Evolutionary conservation across 768 basidiomycete species (phyloP).

Genomic region (Tricholoma sp.): DNA sequence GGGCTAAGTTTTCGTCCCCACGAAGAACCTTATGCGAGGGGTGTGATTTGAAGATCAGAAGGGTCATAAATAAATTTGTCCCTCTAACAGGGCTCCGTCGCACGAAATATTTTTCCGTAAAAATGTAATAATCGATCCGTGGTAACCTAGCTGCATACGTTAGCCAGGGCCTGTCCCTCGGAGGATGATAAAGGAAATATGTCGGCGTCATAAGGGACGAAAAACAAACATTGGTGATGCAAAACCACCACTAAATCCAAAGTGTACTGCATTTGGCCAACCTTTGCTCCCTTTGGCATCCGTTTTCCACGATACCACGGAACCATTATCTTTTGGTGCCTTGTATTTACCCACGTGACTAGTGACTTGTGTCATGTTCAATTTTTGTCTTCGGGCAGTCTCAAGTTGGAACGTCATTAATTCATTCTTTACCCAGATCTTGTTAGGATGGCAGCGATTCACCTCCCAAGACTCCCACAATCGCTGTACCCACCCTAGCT

Average conservation of each 20-base stretch:
- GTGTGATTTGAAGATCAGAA: slow-evolving; percentile 33
- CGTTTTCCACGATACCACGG: slow-evolving; percentile 22
- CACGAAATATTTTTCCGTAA: slow-evolving; percentile 7
- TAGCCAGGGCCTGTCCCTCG: not conserved
- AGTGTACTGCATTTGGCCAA: slow-evolving; percentile 15
- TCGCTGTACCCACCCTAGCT: too few species aligned
- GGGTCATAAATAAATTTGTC: slow-evolving; percentile 23
- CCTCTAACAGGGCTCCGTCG: slow-evolving; percentile 1
- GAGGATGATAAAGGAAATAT: slow-evolving; percentile 10
- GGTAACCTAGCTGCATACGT: slow-evolving; percentile 1
- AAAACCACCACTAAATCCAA: slow-evolving; percentile 1
- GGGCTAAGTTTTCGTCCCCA: slow-evolving; percentile 39
- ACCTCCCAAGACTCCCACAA: too few species aligned
- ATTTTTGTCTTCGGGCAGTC: too few species aligned
- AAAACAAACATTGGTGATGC: slow-evolving; percentile 14
- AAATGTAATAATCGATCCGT: not conserved
- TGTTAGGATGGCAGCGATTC: too few species aligned
- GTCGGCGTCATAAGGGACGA: slow-evolving; percentile 15
- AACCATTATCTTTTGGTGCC: slow-evolving; percentile 25
- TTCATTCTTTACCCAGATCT: too few species aligned
- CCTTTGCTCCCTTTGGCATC: slow-evolving; percentile 7
- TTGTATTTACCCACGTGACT: slow-evolving; percentile 28
- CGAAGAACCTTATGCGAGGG: slow-evolving; percentile 31
- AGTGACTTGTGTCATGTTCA: not conserved
- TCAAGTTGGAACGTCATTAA: not conserved